phyloP scores from a whole-genome alignment of 2,329 filamentous ascomycete genomes.

The Beauveria medogensis region DNA sequence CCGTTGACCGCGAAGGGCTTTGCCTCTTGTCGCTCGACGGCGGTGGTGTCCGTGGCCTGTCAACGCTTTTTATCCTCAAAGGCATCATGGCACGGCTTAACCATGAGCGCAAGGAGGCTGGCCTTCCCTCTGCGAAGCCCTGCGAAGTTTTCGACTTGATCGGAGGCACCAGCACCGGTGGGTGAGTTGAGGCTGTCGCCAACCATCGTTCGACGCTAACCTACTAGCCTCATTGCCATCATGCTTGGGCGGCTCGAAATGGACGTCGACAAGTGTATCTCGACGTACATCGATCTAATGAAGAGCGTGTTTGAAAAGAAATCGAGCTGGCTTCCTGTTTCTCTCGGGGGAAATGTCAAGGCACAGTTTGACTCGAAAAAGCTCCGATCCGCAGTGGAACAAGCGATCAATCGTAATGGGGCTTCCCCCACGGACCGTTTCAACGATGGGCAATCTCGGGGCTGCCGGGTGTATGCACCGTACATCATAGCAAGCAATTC shows the following conservation, averaged over 20 bases:
- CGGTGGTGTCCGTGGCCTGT: conserved; percentile 28
- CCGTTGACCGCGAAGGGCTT: conserved; percentile 13
- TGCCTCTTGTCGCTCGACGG: conserved; percentile 22
- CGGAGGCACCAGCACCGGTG: conserved; percentile 24
- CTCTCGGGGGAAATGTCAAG: background rate
- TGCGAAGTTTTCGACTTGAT: conserved; percentile 32
- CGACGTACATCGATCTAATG: conserved; percentile 13
- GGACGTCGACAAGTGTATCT: conserved; percentile 30
- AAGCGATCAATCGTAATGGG: too few relatives aligned
- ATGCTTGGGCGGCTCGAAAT: conserved; percentile 35
- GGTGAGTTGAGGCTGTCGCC: conserved; percentile 4
- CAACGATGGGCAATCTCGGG: background rate
- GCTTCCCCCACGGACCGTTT: conserved; percentile 13
- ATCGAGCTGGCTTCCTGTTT: conserved; percentile 11
- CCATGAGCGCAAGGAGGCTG: conserved; percentile 3
- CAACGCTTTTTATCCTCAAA: conserved; percentile 25
- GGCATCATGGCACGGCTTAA: conserved; percentile 23
- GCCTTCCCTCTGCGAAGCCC: conserved; percentile 20
- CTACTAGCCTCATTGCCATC: conserved; percentile 28
- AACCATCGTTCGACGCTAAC: background rate
- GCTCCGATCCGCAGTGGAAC: too few relatives aligned
- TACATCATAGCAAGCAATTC: background rate
- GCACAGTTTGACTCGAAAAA: too few relatives aligned
- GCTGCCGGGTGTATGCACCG: conserved; percentile 11
- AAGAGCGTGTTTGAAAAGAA: background rate